Percentiles rank a stretch among this genome's conserved stretches.
Evolutionary conservation across 2,329 filamentous ascomycete species (phyloP).

Genomic region (Drechslera avenae): DNA sequence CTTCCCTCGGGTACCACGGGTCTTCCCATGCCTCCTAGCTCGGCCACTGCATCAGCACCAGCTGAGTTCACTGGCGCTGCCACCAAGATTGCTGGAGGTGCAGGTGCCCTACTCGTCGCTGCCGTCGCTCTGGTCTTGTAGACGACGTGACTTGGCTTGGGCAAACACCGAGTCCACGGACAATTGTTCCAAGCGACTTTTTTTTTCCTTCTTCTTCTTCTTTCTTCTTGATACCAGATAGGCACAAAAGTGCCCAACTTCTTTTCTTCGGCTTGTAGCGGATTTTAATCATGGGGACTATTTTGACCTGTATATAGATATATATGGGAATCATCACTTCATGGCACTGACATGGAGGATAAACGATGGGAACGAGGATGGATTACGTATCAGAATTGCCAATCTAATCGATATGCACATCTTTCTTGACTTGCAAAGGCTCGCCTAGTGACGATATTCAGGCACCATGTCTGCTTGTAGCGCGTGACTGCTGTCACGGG

Average conservation of each 20-base stretch:
- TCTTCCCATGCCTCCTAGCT: conserved; percentile 18
- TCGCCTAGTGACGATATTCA: too few species aligned
- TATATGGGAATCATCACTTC: too few species aligned
- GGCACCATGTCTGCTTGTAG: too few species aligned
- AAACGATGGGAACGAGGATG: too few species aligned
- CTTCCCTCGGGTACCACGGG: conserved; percentile 24
- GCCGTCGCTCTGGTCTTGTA: conserved; percentile 36
- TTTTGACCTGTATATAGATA: too few species aligned
- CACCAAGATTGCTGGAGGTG: conserved; percentile 26
- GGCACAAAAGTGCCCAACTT: conserved; percentile 2
- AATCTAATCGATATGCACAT: too few species aligned
- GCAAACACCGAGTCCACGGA: neutral
- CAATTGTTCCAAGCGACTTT: conserved; percentile 16
- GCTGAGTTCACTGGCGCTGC: conserved; percentile 28
- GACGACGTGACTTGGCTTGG: conserved; percentile 1
- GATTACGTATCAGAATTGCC: too few species aligned
- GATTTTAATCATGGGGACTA: too few species aligned
- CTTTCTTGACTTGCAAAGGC: too few species aligned
- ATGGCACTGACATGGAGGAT: too few species aligned
- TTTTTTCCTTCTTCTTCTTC: conserved; percentile 5
- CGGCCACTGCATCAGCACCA: conserved; percentile 16
- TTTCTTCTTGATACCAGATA: conserved; percentile 26
- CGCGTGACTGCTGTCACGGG: too few species aligned
- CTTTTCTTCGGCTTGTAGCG: neutral
- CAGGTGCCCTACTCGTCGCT: conserved; percentile 30